Evolutionary conservation across 805 yeast species (phyloP), one percentile per base, ranked within the genome.

Genomic region (Monosporozyma servazzii): DNA sequence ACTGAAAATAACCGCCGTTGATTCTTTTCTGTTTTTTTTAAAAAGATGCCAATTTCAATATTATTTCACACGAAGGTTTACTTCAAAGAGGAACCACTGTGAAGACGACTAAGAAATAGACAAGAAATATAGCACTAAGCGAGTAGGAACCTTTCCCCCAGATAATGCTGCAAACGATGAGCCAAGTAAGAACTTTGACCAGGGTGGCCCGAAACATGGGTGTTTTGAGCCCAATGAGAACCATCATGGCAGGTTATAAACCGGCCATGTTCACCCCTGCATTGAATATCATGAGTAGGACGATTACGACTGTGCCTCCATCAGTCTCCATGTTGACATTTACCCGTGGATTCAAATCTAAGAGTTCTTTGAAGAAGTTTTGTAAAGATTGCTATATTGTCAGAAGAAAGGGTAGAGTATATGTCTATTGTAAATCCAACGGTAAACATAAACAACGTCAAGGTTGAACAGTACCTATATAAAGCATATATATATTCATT

Each of bases 381-480:
- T 93, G 99, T 69, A 76, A 84, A 39, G 93, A 88, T 67, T 93
- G 99, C 68, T 86, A 84, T 60, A 79, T 88, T 70, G 96, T 93
- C 10, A 85, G 95, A 71, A 84, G 98, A 70, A 93, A 90, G 71
- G 99, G 99, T 42, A 78, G 93, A 62, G 91, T 90, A 11, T 88
- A 88, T 58, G 96, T 93, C 40, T 84, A 87, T 66, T 91, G 99
- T 76, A 93, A 90, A 68, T 76, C 93, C 47, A 88, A 90, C 67
- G 88, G 89, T 56, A 88, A 88, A 67, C 98, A 90, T 71, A 90
- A 90, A 71, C 97, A 90, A 71, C 87, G 96, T 69, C 96, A 88
- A 69, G 88, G 88, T 59, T 83, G 67, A 65, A 20, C n/a, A 17
- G 8, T 13, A 43, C 6, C 33, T 27, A 27, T 23, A 9, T 10